Conservation (phyloP, 192 early-diverging fungal genomes). For the Coemansia sp. region DNA sequence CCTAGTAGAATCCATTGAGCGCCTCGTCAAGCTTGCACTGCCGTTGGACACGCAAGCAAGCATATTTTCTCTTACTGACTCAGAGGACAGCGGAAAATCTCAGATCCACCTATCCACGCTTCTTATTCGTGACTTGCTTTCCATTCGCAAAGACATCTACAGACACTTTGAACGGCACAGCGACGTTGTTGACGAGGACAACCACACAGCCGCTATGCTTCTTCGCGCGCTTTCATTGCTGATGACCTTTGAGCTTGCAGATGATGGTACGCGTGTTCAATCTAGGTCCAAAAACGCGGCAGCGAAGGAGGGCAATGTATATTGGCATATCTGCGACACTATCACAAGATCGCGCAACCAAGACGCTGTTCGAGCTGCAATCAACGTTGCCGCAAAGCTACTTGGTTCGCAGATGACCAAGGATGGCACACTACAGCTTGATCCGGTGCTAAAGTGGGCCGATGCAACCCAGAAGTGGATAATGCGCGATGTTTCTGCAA, state of each 20-base stretch:
- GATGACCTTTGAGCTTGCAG: conserved; percentile 4
- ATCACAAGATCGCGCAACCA: conserved; percentile 20
- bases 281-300: conserved; percentile 6
- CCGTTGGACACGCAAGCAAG: conserved; percentile 11
- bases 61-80: conserved; percentile 7
- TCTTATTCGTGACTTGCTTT: conserved; percentile 8
- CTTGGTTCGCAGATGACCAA: neutral
- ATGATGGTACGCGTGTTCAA: neutral
- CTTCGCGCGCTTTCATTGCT: conserved; percentile 25
- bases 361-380: conserved; percentile 23
- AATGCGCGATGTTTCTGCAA: conserved; percentile 18
- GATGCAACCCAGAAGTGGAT: conserved; percentile 24
- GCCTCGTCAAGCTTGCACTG: conserved; percentile 31
- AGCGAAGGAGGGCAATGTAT: conserved; percentile 20
- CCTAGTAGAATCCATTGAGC: conserved; percentile 28
- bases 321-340: conserved; percentile 27
- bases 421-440: neutral
- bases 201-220: conserved; percentile 14
- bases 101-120: conserved; percentile 24
- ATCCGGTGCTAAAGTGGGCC: conserved; percentile 4
- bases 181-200: neutral
- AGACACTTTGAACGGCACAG: conserved; percentile 15
- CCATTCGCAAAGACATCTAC: conserved; percentile 12
- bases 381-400: conserved; percentile 19
- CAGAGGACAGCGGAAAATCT: conserved; percentile 2